Base-by-base conservation (phyloP, 2,329 filamentous ascomycete species). In the Anthostomella pinea region DNA sequence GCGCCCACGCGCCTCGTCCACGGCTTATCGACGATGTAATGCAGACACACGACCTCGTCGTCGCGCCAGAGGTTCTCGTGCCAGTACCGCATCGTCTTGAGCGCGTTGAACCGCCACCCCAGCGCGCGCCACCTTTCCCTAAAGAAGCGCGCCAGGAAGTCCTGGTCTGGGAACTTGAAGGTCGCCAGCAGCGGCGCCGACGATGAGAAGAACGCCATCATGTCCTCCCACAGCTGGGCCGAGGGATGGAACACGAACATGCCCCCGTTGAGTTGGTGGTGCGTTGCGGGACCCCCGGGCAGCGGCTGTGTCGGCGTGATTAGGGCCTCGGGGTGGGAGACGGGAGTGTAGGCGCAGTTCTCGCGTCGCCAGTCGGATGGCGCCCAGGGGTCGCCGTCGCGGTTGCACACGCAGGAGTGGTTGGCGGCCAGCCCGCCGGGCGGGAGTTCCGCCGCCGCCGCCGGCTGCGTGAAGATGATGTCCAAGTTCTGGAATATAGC, bases 1-100 rank as follows among this genome's bases (percentile, higher is more conserved):
- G 52, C 48, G 13, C 54, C 54, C 3, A 70, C 57, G 13, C 65
- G 58, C 33, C 58, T 61, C 23, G 66, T 63, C 73, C 73, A 77
- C 10, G 73, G 73, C 56, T 77, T 77, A 45, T 76, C 72, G 6
- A 75, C 70, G 37, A 77, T 73, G 36, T 75, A 77, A 46, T 76
- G 73, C 32, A 75, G 39, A 6, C 67, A 66, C 1, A 65, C 58
- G 4, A 76, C 66, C 18, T 68, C 62, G 2, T 65, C 63, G 40
- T 75, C 72, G 4, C 60, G 56, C 72, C 72, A 76, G 15, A 75
- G 66, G 22, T 67, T 63, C 5, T 55, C 37, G 46, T 76, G 72
- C 68, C 70, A 72, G 49, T 75, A 74, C 21, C 66, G 56, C 65
- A 69, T 71, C 8, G 72, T 76, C 54, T 75, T 76, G 8, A 76